A percentile compares a stretch with the other conserved stretches of the same genome.
These are phyloP conservation scores for Centrapalus pauciflorus DNA, from an alignment of 129 eudicot genomes.

Conservation along the genomic window DNA sequence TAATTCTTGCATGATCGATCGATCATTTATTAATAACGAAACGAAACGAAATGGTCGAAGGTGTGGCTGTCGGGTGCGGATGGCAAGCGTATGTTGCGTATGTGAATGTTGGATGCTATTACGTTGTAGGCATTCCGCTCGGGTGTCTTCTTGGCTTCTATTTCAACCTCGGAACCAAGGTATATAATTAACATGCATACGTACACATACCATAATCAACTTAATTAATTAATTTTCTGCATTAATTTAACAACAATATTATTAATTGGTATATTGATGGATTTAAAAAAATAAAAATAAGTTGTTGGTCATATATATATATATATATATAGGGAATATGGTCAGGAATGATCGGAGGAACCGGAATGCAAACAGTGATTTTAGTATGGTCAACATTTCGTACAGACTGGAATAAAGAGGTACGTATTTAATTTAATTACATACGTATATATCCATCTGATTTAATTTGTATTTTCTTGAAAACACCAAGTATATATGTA, in stretches of 20 bases:
- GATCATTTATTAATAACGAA: no score
- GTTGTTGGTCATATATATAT: no score
- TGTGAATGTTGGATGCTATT: constrained; percentile 86
- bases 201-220: background rate
- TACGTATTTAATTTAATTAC: no score
- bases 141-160: constrained; percentile 74
- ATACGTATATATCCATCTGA: background rate
- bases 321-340: constrained; percentile 90
- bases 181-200: constrained; percentile 8
- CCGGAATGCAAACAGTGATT: constrained; percentile 64
- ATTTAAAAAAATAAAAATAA: no score
- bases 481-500: no score
- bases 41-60: constrained; percentile 19
- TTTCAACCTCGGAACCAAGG: constrained; percentile 78
- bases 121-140: constrained; percentile 74
- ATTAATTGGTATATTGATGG: no score
- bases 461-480: background rate
- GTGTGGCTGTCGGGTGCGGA: constrained; percentile 92
- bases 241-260: background rate
- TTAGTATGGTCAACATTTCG: constrained; percentile 52
- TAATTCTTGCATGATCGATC: no score
- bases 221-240: background rate
- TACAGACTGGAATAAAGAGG: constrained; percentile 88
- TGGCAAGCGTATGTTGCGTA: constrained; percentile 98
- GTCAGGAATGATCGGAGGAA: constrained; percentile 91